These are phyloP conservation scores for Penicillium macrosclerotiorum DNA, from an alignment of 495 filamentous ascomycete species.

Conservation along the genomic window DNA sequence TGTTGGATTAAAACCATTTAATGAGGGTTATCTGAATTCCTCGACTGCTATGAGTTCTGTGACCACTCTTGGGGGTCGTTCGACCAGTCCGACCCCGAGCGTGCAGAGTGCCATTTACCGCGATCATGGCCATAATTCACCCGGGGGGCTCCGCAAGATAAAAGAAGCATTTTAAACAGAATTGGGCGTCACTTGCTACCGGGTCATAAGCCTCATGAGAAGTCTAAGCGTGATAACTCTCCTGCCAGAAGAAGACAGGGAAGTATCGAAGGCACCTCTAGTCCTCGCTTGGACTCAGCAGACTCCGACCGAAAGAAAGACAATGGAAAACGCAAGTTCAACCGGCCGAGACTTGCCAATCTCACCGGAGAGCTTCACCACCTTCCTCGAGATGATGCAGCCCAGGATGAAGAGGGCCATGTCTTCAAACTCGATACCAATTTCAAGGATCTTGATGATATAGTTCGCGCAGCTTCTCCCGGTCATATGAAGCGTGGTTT, in stretches of 20 bases:
- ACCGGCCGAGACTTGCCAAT: constrained; percentile 59
- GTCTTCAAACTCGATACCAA: constrained; percentile 80
- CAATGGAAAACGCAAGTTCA: constrained; percentile 36
- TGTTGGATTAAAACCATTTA: constrained; percentile 48
- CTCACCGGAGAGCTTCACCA: constrained; percentile 32
- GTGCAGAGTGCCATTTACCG: constrained; percentile 52
- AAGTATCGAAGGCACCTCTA: constrained; percentile 39
- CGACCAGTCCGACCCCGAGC: constrained; percentile 75
- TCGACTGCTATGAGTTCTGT: constrained; percentile 47
- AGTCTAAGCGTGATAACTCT: constrained; percentile 45
- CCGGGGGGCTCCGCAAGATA: constrained; percentile 53
- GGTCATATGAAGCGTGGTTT: constrained; percentile 4
- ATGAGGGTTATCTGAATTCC: constrained; percentile 42
- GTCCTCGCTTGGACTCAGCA: constrained; percentile 24
- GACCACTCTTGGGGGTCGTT: constrained; percentile 51
- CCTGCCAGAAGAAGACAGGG: constrained; percentile 43
- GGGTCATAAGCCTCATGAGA: constrained; percentile 25
- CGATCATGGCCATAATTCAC: constrained; percentile 58
- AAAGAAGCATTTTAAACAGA: constrained; percentile 65
- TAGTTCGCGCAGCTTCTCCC: constrained; percentile 51
- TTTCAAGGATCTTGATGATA: constrained; percentile 78
- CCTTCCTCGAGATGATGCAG: constrained; percentile 25
- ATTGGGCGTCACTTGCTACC: constrained; percentile 47
- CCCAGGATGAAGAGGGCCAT: constrained; percentile 28
- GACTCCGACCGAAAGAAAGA: constrained; percentile 48